Conservation (phyloP, 768 basidiomycete species). For the Hygrophorus russula region DNA sequence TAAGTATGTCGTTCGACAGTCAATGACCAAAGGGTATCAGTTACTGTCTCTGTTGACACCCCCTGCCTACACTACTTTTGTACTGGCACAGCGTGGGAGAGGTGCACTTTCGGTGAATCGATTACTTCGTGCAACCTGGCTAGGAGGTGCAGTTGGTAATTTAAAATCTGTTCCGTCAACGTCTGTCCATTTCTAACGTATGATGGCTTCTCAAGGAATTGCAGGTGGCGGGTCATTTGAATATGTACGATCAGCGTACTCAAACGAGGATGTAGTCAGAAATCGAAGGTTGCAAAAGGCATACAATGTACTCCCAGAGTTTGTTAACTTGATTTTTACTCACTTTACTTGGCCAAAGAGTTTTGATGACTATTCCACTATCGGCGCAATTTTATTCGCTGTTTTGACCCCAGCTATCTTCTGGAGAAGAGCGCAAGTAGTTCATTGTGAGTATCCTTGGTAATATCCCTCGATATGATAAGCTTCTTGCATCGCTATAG, state of each 20-base stretch:
- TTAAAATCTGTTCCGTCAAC: slow-evolving; percentile 7
- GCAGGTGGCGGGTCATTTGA: slow-evolving; percentile 44
- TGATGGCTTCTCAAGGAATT: slow-evolving; percentile 26
- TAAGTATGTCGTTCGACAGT: slow-evolving; percentile 53
- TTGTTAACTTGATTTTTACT: slow-evolving; percentile 2
- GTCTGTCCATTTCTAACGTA: neutral
- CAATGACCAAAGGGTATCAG: slow-evolving; percentile 61
- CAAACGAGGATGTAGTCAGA: slow-evolving; percentile 37
- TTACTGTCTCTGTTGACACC: slow-evolving; percentile 51
- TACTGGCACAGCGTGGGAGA: slow-evolving; percentile 43
- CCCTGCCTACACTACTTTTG: slow-evolving; percentile 44
- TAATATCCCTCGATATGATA: neutral
- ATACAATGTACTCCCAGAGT: slow-evolving; percentile 40
- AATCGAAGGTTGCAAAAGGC: slow-evolving; percentile 35
- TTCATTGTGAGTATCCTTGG: slow-evolving; percentile 40
- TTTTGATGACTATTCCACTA: slow-evolving; percentile 64
- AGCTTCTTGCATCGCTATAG: slow-evolving; percentile 20
- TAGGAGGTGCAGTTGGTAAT: slow-evolving; percentile 50
- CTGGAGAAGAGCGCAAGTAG: slow-evolving; percentile 53
- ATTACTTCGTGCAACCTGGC: slow-evolving; percentile 62
- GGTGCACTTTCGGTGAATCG: slow-evolving; percentile 42
- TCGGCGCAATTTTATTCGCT: slow-evolving; percentile 54
- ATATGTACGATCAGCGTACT: slow-evolving; percentile 47
- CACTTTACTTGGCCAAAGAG: slow-evolving; percentile 36
- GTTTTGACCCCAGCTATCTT: slow-evolving; percentile 59